A percentile compares a stretch with the other conserved stretches of the same genome.
These are phyloP conservation scores for Trichopus zeylanicus DNA, from an alignment of 116 monocot genomes.

Conservation along the genomic window DNA sequence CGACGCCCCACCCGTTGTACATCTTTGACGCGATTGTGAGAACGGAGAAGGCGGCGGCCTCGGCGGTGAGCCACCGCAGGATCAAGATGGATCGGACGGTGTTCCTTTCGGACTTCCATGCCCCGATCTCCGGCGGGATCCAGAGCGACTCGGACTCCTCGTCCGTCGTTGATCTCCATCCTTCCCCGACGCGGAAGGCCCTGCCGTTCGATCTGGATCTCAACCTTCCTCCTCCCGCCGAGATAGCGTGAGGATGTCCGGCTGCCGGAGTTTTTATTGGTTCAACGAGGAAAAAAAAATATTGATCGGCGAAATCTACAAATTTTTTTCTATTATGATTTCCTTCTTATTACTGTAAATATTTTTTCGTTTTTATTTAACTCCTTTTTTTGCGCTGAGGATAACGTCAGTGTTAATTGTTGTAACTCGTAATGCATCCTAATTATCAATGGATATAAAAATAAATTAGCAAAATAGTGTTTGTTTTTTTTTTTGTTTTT, in stretches of 20 bases:
- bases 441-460: no score
- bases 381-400: not conserved
- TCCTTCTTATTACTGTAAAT: conserved; percentile 1
- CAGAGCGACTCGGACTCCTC: conserved; percentile 38
- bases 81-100: not conserved
- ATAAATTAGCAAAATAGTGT: no score
- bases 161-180: conserved; percentile 20
- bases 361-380: not conserved
- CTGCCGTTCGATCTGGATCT: conserved; percentile 16
- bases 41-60: conserved; percentile 5
- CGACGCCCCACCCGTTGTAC: conserved; percentile 14
- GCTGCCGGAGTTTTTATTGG: not conserved
- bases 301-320: not conserved
- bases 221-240: conserved; percentile 23
- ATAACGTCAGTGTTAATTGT: not conserved
- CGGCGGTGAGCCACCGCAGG: not conserved
- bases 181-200: not conserved
- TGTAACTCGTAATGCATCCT: no score
- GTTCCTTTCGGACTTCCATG: not conserved
- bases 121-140: not conserved
- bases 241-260: conserved; percentile 9
- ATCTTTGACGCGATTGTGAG: conserved; percentile 18
- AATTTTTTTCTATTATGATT: not conserved
- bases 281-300: not conserved
- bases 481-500: no score